Base-by-base conservation (phyloP, 768 basidiomycete species). In the Naematelia aurantialba region DNA sequence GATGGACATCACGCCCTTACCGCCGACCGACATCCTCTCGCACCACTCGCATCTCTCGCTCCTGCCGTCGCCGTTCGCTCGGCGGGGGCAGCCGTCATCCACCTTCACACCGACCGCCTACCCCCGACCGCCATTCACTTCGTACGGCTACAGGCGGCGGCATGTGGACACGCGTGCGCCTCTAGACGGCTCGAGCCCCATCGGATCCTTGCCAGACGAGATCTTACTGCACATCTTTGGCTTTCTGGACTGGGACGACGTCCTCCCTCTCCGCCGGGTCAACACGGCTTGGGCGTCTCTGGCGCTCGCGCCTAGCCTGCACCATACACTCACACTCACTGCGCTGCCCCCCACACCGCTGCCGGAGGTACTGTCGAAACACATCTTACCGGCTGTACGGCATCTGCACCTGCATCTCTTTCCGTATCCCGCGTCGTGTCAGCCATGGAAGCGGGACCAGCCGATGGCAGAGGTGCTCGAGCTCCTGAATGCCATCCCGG, bases 1-100 rank as follows among this genome's bases (percentile, higher is more conserved):
- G 27, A 59, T 64, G 61, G 66, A 70, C 61, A 56, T 70, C 39
- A 65, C 66, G 21, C 55, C 56, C 14, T 45, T 63, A n/a, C 69
- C 66, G 5, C 66, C 66, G 5, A 59, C 66, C 10, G 30, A 51
- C 0, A 67, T 67, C 52, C 61, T 67, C 13, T 45, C 63, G 1
- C 55, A 61, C 24, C 69, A 67, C 51, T 70, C 69, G 5, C 69
- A 70, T 27, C 60, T 58, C 17, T 17, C 27, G 11, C 56, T 34
- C 17, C 47, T 50, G 19, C 48, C 34, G 3, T 44, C 55, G 27
- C 14, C 60, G 39, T 19, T 57, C 42, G 17, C 59, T 5, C 24
- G 52, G 11, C 10, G 52, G 19, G 25, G 19, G n/a, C 52, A 30
- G 13, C 30, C 25, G 13, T 27, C 52, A 31, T 52, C 52, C 4